Base-by-base conservation (phyloP, 768 basidiomycete genomes). In the Rhizopogon roseolus region DNA sequence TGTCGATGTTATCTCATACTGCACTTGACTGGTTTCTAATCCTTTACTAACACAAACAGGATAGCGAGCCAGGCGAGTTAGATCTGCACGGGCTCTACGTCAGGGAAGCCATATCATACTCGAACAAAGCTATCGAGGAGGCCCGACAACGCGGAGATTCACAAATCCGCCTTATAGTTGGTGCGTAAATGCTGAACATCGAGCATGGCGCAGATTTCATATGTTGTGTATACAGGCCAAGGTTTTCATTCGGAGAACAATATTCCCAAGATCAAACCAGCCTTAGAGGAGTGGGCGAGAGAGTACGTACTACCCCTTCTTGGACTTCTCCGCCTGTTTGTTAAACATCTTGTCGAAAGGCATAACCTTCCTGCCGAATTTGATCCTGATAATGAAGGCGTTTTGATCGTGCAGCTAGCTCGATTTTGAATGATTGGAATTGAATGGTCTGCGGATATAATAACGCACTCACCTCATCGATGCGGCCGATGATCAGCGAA, bases 51-150 rank as follows among this genome's bases (percentile, higher is more conserved):
- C 6, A 16, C 13, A 7, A 56, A 41, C 62, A 86, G 81, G 84
- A 88, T 57, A 85, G 85, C 49, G 69, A 79, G 54, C 78, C 78
- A 0, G 89, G 86, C 2, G 88, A 93, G 66, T 73, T 97, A 43
- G 91, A 98, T 68, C 73, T 98, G 19, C 95, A 98, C 64, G 94
- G 93, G 1, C 73, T 98, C 3, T 96, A 91, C 67, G 93, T 96
- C 56, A 93, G 91, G 64, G 95, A 98, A 71, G 92, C 93, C n/a
- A 83, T 96, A 43, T 74, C 78, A 41, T 79, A 78, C 49, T 85
- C 82, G 2, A 94, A 97, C 59, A 60, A 66, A 19, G 85, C 87
- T 11, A 80, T 96, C 19, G 71, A 81, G 62, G 71, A 80, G 36
- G 92, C 90, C 10, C 85, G 83, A 52, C 68, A 65, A 28, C 71